phyloP scores from a whole-genome alignment of 345 rosid species.

The Euphorbia tirucalli region DNA sequence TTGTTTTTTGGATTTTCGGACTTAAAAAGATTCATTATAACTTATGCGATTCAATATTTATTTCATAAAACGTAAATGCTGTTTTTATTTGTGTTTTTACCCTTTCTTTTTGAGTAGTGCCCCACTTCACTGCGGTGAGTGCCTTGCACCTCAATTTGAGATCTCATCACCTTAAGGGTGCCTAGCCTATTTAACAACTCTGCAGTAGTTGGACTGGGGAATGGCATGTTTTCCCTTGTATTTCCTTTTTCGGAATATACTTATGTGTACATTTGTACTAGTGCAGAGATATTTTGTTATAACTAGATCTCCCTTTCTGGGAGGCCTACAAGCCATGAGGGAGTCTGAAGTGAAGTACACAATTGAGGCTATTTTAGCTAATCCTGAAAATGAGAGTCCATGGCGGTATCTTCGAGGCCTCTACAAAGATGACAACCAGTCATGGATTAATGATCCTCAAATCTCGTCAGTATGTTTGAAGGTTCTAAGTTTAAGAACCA shows the following conservation, averaged over 20 bases:
- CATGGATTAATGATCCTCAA: constrained; percentile 53
- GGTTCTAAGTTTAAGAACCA: constrained; percentile 45
- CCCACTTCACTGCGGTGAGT: no score
- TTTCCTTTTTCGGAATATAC: background rate
- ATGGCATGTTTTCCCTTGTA: no score
- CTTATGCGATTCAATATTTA: no score
- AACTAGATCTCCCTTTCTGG: constrained; percentile 60
- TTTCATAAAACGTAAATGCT: no score
- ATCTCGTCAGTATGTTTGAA: constrained; percentile 62
- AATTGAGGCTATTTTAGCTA: constrained; percentile 47
- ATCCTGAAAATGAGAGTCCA: constrained; percentile 80
- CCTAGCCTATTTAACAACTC: no score
- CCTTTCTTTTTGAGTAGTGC: no score
- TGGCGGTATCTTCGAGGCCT: constrained; percentile 89
- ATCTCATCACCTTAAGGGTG: no score
- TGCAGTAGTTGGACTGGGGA: no score
- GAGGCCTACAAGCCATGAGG: constrained; percentile 70
- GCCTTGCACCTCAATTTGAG: no score
- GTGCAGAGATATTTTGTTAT: constrained; percentile 72
- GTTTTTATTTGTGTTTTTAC: no score
- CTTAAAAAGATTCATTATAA: no score
- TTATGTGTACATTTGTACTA: constrained; percentile 13
- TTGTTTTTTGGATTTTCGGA: no score
- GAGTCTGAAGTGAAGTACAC: constrained; percentile 73
- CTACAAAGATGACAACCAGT: constrained; percentile 49